Evolutionary conservation across 192 early-diverging fungal genomes (phyloP), one percentile per base, ranked within the genome.

Genomic region (Chytriomyces sp.): DNA sequence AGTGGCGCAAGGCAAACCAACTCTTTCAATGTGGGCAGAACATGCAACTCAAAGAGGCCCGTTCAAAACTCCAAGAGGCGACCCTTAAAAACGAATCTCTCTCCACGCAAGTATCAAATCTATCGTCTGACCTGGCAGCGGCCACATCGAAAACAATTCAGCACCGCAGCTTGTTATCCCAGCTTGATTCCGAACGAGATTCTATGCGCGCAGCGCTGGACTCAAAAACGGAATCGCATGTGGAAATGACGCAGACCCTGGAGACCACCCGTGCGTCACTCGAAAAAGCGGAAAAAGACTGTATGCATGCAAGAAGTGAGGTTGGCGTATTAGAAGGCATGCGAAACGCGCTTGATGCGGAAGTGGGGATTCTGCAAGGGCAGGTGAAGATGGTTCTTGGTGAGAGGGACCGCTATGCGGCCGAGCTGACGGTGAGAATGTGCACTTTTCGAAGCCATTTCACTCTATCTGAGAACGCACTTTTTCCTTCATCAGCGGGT

Each of bases 171-270:
- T 48, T 86, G 18, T 28, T 88, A 18, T 50, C 64, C 5, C 73
- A 83, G 67, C 64, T 85, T 49, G 86, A 88, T 65, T 49, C 71
- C 26, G 81, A 85, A 48, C 76, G 86, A 8, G 86, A 88, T 67
- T 18, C 45, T 10, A 80, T 53, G 45, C 67, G 80, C 46, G 66
- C 62, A 18, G 81, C 82, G 57, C 48, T 86, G 72, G 85, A 88
- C 57, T 48, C 48, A 6, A 64, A 84, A 28, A 48, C 49, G 28
- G 87, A 86, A 61, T 24, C 67, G 59, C 50, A 84, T 9, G 60
- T 60, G n/a, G 81, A 82, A 50, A 45, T 85, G 71, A 72, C 82
- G 50, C 43, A 74, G 43, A 67, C 46, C 24, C 50, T 82, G 1
- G n/a, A n/a, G 61, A 61, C 75, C 16, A 72, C 76, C 10, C 49